Evolutionary conservation across 179 eudicot genomes (phyloP), one percentile per base, ranked within the genome.

Genomic region (Vitellaria paradoxa): DNA sequence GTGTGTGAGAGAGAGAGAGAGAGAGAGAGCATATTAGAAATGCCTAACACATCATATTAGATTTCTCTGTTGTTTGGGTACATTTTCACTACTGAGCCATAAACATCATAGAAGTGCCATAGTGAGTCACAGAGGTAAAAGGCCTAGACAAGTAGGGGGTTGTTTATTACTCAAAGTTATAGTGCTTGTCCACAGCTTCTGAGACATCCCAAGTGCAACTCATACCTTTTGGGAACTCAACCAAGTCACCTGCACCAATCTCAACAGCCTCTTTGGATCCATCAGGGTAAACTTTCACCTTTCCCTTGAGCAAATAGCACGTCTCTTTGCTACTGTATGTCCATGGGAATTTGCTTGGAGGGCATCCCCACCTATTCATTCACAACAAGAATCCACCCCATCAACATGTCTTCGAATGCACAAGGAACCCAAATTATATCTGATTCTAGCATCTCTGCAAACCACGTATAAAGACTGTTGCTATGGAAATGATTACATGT

Each of bases 311-410:
- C 18, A 95, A 84, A 82, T 86, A 93, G 84, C 97, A 93, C n/a
- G 94, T 90, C 88, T 93, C 99, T 77, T 82, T 89, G 7, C 88
- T 82, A 57, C 84, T 79, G 85, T 93, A 96, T 13, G 99, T 96
- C 99, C 99, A 96, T 61, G 99, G 97, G 73, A 96, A 91, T 75
- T 91, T 93, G 90, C 97, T 89, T 45, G 97, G 97, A 74, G 90
- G 86, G 77, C 93, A 88, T 52, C 89, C 91, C 93, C 93, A 95
- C 90, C 98, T 93, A 68, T 61, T 26, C 24, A 55, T 30, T 3
- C 11, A 52, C 17, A 14, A 4, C 6, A 70, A 52, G 7, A 17
- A 53, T 4, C 7, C 6, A 20, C 1, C 42, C 7, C 46, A 9
- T 37, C 0, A 8, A 40, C 23, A 42, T 37, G 46, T 7, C 2